Conservation (phyloP, 345 rosid genomes). For the Camelina neglecta region DNA sequence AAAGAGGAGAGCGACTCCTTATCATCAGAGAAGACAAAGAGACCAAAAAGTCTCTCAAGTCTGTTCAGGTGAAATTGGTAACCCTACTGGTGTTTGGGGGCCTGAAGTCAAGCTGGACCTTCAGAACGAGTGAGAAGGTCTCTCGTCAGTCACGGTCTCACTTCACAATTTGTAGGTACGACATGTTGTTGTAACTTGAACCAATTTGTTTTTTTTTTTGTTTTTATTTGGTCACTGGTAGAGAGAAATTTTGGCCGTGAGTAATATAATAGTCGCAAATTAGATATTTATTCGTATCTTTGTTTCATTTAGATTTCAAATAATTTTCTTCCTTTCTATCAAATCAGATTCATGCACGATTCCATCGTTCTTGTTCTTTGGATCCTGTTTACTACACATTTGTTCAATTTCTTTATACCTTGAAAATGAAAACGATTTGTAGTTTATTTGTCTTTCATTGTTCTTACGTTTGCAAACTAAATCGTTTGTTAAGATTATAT, state of each 20-base stretch:
- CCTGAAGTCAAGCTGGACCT: not conserved
- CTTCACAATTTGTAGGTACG: not conserved
- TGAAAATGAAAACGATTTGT: too few relatives aligned
- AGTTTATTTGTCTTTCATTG: too few relatives aligned
- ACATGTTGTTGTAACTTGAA: not conserved
- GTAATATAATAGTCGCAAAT: not conserved
- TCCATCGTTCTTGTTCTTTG: too few relatives aligned
- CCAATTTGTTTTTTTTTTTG: not conserved
- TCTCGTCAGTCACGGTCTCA: not conserved
- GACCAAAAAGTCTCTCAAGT: slow-evolving; percentile 45
- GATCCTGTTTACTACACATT: too few relatives aligned
- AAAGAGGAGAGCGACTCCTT: slow-evolving; percentile 34
- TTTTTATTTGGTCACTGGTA: not conserved
- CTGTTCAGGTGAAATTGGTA: slow-evolving; percentile 49
- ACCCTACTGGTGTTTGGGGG: not conserved
- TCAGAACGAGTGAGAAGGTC: not conserved
- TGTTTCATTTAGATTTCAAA: not conserved
- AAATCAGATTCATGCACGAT: too few relatives aligned
- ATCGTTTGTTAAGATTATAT: too few relatives aligned
- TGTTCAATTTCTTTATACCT: too few relatives aligned
- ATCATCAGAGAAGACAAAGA: slow-evolving; percentile 32
- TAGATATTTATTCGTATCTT: not conserved
- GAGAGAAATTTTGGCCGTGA: slow-evolving; percentile 23
- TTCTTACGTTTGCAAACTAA: too few relatives aligned
- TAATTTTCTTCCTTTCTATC: too few relatives aligned